Evolutionary conservation across 768 basidiomycete genomes (phyloP).

Genomic region (Gyrodon lividus): DNA sequence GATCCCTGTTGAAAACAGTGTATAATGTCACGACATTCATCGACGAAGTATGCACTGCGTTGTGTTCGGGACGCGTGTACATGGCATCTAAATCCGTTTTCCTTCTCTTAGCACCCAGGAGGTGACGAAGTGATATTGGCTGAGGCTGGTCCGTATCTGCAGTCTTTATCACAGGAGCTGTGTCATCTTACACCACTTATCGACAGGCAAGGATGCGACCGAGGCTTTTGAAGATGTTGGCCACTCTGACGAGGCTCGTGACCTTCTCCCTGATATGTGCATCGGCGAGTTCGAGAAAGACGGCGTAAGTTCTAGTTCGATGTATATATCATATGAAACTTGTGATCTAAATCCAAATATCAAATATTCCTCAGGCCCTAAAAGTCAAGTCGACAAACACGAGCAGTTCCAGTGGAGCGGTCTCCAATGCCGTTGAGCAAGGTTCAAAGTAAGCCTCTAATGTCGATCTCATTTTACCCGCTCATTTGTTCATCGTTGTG

Average conservation of each 20-base stretch:
- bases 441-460: slow-evolving; percentile 59
- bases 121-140: slow-evolving; percentile 97
- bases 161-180: slow-evolving; percentile 1
- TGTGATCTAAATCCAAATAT: not conserved
- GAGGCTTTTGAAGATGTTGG: slow-evolving; percentile 99
- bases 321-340: slow-evolving; percentile 5
- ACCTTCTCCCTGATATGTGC: slow-evolving; percentile 71
- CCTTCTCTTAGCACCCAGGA: slow-evolving; percentile 74
- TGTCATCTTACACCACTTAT: slow-evolving; percentile 1
- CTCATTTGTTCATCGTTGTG: slow-evolving; percentile 9
- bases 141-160: slow-evolving; percentile 72
- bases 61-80: not conserved
- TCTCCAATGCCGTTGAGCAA: slow-evolving; percentile 52
- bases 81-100: slow-evolving; percentile 10
- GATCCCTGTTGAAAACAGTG: slow-evolving; percentile 47
- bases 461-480: slow-evolving; percentile 1
- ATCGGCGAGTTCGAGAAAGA: slow-evolving; percentile 81
- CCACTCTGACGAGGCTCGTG: slow-evolving; percentile 97
- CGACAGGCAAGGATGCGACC: slow-evolving; percentile 86
- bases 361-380: slow-evolving; percentile 37
- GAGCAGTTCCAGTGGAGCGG: slow-evolving; percentile 39
- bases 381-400: slow-evolving; percentile 55
- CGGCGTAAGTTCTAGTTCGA: slow-evolving; percentile 44
- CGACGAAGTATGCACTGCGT: slow-evolving; percentile 69
- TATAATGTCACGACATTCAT: slow-evolving; percentile 93